A percentile compares a stretch with the other conserved stretches of the same genome.
These are phyloP conservation scores for Simplicillium aogashimaense DNA, from an alignment of 2,329 filamentous ascomycete species.

Conservation along the genomic window DNA sequence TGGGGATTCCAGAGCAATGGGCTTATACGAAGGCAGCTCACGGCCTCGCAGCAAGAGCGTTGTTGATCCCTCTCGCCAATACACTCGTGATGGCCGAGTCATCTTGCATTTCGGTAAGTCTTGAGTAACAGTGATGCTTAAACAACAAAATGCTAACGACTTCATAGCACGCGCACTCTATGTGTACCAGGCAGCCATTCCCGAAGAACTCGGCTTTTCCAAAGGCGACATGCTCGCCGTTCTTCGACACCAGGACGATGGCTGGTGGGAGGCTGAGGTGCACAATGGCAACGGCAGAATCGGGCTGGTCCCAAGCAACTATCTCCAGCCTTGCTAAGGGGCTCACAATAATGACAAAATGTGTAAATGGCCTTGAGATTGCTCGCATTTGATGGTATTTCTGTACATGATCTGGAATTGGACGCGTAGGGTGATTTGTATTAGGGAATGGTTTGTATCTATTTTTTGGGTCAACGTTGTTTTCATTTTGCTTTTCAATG, in stretches of 20 bases:
- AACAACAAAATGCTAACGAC: neutral
- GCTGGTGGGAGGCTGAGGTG: slow-evolving; percentile 98
- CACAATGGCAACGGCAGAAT: slow-evolving; percentile 53
- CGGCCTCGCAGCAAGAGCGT: slow-evolving; percentile 71
- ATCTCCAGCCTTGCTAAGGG: slow-evolving; percentile 43
- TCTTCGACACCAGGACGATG: slow-evolving; percentile 86
- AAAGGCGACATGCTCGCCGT: slow-evolving; percentile 91
- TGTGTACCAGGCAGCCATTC: slow-evolving; percentile 87
- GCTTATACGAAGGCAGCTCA: slow-evolving; percentile 43
- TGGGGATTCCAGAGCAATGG: slow-evolving; percentile 41
- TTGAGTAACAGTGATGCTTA: neutral
- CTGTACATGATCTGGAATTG: neutral
- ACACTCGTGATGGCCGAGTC: slow-evolving; percentile 74
- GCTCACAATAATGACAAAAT: neutral
- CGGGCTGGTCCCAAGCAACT: slow-evolving; percentile 60
- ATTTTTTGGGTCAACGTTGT: neutral
- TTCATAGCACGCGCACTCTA: slow-evolving; percentile 79
- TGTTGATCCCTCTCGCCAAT: slow-evolving; percentile 71
- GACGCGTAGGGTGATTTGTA: neutral
- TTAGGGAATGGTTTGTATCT: neutral
- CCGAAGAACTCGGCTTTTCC: slow-evolving; percentile 83
- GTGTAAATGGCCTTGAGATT: neutral
- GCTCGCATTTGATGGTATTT: neutral
- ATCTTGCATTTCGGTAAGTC: slow-evolving; percentile 90
- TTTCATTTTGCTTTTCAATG: neutral